Percentiles rank a stretch among this genome's conserved stretches.
phyloP scores from a whole-genome alignment of 2,329 filamentous ascomycete genomes.

The Colletotrichum eremochloae region DNA sequence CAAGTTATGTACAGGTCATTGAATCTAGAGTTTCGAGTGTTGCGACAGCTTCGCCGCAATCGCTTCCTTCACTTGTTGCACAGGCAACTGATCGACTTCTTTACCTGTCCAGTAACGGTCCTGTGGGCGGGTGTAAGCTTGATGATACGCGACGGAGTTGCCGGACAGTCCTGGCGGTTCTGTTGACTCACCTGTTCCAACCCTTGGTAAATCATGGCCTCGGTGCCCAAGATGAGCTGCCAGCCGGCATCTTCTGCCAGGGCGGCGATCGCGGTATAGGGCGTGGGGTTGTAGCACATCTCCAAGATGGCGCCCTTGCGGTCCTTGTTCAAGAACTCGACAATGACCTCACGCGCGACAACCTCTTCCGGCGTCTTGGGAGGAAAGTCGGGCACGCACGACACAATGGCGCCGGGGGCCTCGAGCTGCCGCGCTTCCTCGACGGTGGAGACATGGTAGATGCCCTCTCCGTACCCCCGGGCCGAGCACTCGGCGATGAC shows the following conservation, averaged over 20 bases:
- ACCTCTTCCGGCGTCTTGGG: slow-evolving; percentile 75
- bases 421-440: slow-evolving; percentile 71
- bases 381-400: slow-evolving; percentile 82
- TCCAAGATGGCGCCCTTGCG: slow-evolving; percentile 79
- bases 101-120: slow-evolving; percentile 75
- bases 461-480: slow-evolving; percentile 69
- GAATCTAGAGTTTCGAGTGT: slow-evolving; percentile 48
- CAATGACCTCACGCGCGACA: slow-evolving; percentile 67
- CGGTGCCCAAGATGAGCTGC: slow-evolving; percentile 81
- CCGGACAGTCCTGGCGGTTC: neutral
- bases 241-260: slow-evolving; percentile 73
- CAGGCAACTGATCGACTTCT: slow-evolving; percentile 68
- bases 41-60: slow-evolving; percentile 59
- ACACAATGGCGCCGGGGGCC: slow-evolving; percentile 75
- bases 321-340: slow-evolving; percentile 60
- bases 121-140: slow-evolving; percentile 40
- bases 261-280: slow-evolving; percentile 75
- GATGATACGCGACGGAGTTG: neutral
- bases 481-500: slow-evolving; percentile 74
- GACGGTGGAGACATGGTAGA: slow-evolving; percentile 72
- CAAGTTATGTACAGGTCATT: slow-evolving; percentile 18
- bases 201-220: slow-evolving; percentile 83
- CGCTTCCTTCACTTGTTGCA: slow-evolving; percentile 68
- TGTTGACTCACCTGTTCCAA: slow-evolving; percentile 69
- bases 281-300: slow-evolving; percentile 86